Percentiles rank a stretch among this genome's conserved stretches.
These are phyloP conservation scores for Lactarius akahatsu DNA, from an alignment of 768 basidiomycete genomes.

Conservation along the genomic window DNA sequence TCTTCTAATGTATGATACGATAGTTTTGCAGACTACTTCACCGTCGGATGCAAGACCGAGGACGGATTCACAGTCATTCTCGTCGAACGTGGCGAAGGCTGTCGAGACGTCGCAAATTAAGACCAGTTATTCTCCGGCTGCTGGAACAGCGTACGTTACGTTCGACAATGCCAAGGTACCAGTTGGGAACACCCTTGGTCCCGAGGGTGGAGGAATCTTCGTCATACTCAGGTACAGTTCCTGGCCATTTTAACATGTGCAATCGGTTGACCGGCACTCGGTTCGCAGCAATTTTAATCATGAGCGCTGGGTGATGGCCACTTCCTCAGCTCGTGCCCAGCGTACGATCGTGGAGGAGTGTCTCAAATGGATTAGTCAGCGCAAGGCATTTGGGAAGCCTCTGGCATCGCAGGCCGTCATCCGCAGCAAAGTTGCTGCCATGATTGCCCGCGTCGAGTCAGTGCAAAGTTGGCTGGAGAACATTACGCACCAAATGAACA, in stretches of 20 bases:
- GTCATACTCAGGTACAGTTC: constrained; percentile 51
- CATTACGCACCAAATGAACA: constrained; percentile 83
- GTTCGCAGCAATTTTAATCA: constrained; percentile 84
- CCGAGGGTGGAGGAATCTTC: constrained; percentile 70
- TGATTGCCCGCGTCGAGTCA: constrained; percentile 84
- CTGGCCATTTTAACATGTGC: not conserved
- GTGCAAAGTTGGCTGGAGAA: constrained; percentile 86
- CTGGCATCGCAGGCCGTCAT: constrained; percentile 83
- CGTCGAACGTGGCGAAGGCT: constrained; percentile 76
- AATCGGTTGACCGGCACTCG: not conserved
- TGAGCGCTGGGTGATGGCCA: constrained; percentile 91
- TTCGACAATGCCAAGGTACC: constrained; percentile 87
- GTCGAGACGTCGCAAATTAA: constrained; percentile 85
- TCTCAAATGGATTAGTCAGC: constrained; percentile 85
- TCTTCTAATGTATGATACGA: constrained; percentile 2
- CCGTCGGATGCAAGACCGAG: constrained; percentile 70
- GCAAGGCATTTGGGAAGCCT: constrained; percentile 90
- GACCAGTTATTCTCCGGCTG: constrained; percentile 84
- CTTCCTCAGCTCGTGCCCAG: constrained; percentile 62
- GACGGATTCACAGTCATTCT: constrained; percentile 83
- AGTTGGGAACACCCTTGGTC: constrained; percentile 81
- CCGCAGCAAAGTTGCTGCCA: constrained; percentile 79
- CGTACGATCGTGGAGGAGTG: constrained; percentile 79
- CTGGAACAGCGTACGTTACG: constrained; percentile 83
- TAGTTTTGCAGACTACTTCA: constrained; percentile 57